Evolutionary conservation across 352 stramenopile species (phyloP), one percentile per base, ranked within the genome.

Genomic region (Globisporangium radiosum): DNA sequence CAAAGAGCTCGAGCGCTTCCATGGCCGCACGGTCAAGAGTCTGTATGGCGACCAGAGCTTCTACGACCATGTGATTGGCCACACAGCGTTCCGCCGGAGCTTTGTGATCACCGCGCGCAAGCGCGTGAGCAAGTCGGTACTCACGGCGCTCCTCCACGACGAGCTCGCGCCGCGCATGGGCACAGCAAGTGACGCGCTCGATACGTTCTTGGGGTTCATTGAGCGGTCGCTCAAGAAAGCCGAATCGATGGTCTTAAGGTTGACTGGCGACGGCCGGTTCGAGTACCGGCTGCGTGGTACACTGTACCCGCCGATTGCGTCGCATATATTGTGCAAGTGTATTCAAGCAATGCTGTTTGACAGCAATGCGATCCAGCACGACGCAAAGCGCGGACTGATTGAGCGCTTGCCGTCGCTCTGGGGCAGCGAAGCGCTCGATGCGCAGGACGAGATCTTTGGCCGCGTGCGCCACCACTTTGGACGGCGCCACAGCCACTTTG

Each of bases 201-300:
- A 74, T 5, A 87, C 75, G 2, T 89, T 93, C 43, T 66, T 88
- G 7, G 68, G 71, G 0, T 91, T 93, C 54, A 79, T 93, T 47
- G 83, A 93, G 25, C 91, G 91, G 56, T 93, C 83, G 9, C 59
- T 93, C 7, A 83, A 83, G 57, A 93, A 93, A 63, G 81, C 81
- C 7, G 81, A 90, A 54, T 90, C 78, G 11, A 89, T 90, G 74
- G 80, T 93, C 50, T 67, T 89, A 50, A 74, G 76, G 7, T 70
- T 90, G 52, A 70, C 87, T 40, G 76, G 85, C 14, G 77, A 89
- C 25, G 69, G 68, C 5, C 72, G 72, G 6, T 78, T 93, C 44
- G 83, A 93, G 59, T 91, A 86, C 45, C 79, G 81, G 36, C 53
- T 89, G 3, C 80, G 82, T 14, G 78, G 81, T 0, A 71, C 87